phyloP scores from a whole-genome alignment of 2,329 filamentous ascomycete genomes.

The Aphanoascus verrucosus region DNA sequence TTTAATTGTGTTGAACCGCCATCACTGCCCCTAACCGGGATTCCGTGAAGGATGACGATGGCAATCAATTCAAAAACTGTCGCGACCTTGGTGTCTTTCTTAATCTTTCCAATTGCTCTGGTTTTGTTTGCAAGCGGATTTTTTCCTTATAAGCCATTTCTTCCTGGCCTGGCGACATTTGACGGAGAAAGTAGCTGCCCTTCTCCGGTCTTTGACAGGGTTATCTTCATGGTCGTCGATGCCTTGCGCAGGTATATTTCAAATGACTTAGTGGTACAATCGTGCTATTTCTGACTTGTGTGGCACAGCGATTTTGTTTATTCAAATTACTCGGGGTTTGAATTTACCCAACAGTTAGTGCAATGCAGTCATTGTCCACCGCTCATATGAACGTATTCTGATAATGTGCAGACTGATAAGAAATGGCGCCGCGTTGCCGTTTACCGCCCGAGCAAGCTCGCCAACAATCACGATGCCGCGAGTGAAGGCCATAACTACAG shows the following conservation, averaged over 20 bases:
- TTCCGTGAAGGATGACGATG: background rate
- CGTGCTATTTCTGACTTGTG: constrained; percentile 1
- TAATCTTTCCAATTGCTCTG: constrained; percentile 65
- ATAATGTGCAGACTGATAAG: constrained; percentile 58
- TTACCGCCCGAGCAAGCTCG: constrained; percentile 90
- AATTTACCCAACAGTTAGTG: constrained; percentile 70
- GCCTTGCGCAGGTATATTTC: constrained; percentile 65
- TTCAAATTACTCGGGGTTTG: constrained; percentile 65
- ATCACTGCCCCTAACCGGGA: background rate
- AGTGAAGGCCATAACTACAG: constrained; percentile 93
- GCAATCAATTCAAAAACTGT: background rate
- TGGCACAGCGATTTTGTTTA: constrained; percentile 78
- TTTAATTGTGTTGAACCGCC: background rate
- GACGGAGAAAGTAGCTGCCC: constrained; percentile 45
- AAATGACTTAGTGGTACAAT: background rate
- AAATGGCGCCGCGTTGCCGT: constrained; percentile 73
- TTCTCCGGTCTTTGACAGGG: constrained; percentile 66
- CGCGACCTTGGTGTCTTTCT: constrained; percentile 49
- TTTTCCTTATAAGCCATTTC: constrained; percentile 93
- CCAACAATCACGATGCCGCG: constrained; percentile 98
- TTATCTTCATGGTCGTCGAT: constrained; percentile 97
- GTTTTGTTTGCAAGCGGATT: constrained; percentile 77
- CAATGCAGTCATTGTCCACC: constrained; percentile 7
- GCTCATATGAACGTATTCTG: constrained; percentile 9
- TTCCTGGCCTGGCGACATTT: constrained; percentile 68